Evolutionary conservation across 2,329 filamentous ascomycete genomes (phyloP).

Genomic region (Lasiodiplodia hormozganensis): DNA sequence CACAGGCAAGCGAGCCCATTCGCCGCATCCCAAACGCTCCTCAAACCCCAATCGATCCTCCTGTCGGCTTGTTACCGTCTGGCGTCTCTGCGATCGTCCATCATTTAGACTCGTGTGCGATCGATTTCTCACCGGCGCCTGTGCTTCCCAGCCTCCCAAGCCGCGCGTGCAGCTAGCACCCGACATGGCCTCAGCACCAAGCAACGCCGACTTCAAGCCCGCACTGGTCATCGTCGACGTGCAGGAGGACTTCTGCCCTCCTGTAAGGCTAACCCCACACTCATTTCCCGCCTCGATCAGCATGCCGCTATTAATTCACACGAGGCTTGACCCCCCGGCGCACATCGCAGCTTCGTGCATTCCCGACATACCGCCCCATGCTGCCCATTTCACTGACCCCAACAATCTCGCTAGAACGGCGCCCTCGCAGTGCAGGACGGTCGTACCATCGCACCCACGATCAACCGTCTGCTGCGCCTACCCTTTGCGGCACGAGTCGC

Average conservation of each 20-base stretch:
- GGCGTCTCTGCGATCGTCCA: conserved; percentile 1
- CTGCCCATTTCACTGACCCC: conserved; percentile 29
- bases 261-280: conserved; percentile 63
- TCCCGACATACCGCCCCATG: not conserved
- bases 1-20: conserved; percentile 8
- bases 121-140: not conserved
- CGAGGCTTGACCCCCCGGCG: not conserved
- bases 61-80: not conserved
- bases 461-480: conserved; percentile 77
- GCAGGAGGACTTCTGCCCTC: conserved; percentile 94
- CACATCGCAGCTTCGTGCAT: conserved; percentile 5
- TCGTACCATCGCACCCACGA: conserved; percentile 69
- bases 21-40: conserved; percentile 10
- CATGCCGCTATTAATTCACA: too few species aligned
- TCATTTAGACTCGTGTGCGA: not conserved
- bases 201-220: conserved; percentile 49
- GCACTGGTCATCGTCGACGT: conserved; percentile 82
- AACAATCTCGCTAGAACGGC: conserved; percentile 66
- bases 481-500: conserved; percentile 79
- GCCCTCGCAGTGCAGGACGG: conserved; percentile 81
- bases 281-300: not conserved
- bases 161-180: conserved; percentile 15
- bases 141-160: not conserved
- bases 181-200: conserved; percentile 1
- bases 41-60: conserved; percentile 20